Evolutionary conservation across 192 early-diverging fungal species (phyloP).

Genomic region (Podila minutissima): DNA sequence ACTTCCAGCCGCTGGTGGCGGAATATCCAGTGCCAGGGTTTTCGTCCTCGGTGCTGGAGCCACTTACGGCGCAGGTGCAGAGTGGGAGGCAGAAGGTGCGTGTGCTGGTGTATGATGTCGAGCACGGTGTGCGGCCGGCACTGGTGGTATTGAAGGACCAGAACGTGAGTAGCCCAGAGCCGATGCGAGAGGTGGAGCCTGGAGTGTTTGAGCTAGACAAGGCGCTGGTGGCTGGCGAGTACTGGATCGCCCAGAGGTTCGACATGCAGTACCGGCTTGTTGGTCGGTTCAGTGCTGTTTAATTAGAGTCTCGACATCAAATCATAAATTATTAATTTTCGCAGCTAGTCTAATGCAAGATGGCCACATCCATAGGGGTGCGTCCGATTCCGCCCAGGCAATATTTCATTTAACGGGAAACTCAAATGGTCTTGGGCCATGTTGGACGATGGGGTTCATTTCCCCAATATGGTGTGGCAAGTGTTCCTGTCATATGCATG

Average conservation of each 20-base stretch:
- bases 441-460: no score
- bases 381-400: no score
- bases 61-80: constrained; percentile 9
- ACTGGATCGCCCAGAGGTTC: constrained; percentile 4
- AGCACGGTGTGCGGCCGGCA: not conserved
- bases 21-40: not conserved
- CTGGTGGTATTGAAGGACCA: not conserved
- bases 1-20: constrained; percentile 14
- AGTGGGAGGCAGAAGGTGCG: constrained; percentile 19
- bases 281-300: not conserved
- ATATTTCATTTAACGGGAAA: no score
- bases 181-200: constrained; percentile 9
- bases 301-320: not conserved
- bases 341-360: no score
- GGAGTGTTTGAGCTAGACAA: constrained; percentile 15
- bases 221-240: constrained; percentile 9
- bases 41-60: constrained; percentile 23
- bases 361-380: no score
- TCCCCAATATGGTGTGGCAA: no score
- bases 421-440: no score
- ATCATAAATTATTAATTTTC: no score
- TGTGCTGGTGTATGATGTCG: constrained; percentile 9
- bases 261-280: not conserved
- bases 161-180: not conserved
- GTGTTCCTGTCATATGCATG: no score